Base-by-base conservation (phyloP, 2,329 filamentous ascomycete species). In the Cercospora berteroae region DNA sequence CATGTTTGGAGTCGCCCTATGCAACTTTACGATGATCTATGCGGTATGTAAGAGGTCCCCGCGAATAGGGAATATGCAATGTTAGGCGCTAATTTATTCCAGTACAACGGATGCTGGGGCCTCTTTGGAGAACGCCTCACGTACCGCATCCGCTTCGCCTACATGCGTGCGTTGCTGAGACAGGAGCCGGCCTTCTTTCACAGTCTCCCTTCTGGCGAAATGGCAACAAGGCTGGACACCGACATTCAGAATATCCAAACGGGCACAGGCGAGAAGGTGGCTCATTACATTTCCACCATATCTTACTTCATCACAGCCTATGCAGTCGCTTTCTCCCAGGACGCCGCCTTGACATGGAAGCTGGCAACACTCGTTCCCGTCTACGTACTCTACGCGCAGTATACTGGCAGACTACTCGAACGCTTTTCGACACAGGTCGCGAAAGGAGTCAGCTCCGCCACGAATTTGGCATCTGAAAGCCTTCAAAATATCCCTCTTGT, bases 211-310 rank as follows among this genome's bases (percentile, higher is more conserved):
- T 83, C 87, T 0, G 88, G 88, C n/a, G 87, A 90, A 75, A 84
- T 90, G n/a, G 83, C 86, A 2, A 56, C 64, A 9, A 83, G 88
- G 20, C 83, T 91, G 50, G 88, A 88, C 74, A 82, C 83, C 64
- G 88, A 91, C 72, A 89, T 91, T 36, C 85, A 88, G 67, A 85
- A 86, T 1, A 86, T 91, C 60, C 89, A 89, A 73, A 84, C 85
- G 0, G 89, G 89, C 16, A 90, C 89, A 0, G 88, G 86, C 1
- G 89, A 91, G 77, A 92, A 91, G 76, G 88, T 90, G 12, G 88
- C 89, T 60, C 85, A 90, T 36, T 85, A 86, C 69, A 81, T 91
- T 4, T 83, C 85, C 25, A 87, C 84, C 61, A 77, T 86, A 8
- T 87, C 87, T 2, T 91, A 90, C 76, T 91, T 91, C 74, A 74